Evolutionary conservation across 2,329 filamentous ascomycete genomes (phyloP).

Genomic region (Aspergillus sp.): DNA sequence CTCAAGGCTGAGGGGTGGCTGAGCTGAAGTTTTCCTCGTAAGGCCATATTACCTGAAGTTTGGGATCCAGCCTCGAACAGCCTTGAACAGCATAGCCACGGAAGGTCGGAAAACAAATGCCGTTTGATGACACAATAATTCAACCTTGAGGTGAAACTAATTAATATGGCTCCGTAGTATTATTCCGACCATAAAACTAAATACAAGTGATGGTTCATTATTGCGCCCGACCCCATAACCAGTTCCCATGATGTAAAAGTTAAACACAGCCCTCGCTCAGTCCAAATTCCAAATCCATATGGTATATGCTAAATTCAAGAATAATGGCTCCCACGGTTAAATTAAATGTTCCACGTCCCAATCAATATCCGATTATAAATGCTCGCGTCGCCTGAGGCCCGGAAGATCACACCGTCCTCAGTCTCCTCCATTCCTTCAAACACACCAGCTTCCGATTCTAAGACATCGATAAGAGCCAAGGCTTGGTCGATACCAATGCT

Average conservation of each 20-base stretch:
- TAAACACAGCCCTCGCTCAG: neutral
- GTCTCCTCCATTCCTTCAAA: conserved; percentile 23
- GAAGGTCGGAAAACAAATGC: too few species aligned
- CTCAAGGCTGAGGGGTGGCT: neutral
- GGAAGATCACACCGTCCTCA: conserved; percentile 18
- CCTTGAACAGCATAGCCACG: too few species aligned
- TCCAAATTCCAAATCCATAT: neutral
- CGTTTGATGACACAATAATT: neutral
- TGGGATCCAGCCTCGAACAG: too few species aligned
- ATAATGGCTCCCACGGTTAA: neutral
- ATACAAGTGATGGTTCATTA: neutral
- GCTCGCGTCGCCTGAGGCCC: conserved; percentile 6
- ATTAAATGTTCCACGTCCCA: conserved; percentile 15
- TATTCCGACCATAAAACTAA: neutral
- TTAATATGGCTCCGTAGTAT: neutral
- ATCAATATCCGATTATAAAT: conserved; percentile 15
- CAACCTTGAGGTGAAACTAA: neutral
- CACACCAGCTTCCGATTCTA: conserved; percentile 28
- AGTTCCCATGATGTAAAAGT: neutral
- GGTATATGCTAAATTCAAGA: neutral
- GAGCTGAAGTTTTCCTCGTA: neutral
- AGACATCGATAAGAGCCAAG: conserved; percentile 34
- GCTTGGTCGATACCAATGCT: conserved; percentile 41
- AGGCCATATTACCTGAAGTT: too few species aligned
- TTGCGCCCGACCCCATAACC: neutral